Evolutionary conservation across 305 asterid species (phyloP).

Genomic region (Solanum hybrid): DNA sequence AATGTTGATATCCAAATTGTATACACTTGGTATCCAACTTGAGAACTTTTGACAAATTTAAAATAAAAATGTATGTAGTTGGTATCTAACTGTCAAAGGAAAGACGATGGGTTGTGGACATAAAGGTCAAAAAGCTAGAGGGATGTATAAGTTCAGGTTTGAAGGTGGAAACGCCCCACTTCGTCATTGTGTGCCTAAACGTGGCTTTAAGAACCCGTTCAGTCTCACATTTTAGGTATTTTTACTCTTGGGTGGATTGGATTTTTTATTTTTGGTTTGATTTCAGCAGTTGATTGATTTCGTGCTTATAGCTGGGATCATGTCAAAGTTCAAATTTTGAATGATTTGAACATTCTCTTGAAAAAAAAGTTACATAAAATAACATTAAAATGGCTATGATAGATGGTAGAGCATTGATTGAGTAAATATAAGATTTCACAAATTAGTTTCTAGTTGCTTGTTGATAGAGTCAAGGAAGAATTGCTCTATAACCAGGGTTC

Average conservation of each 20-base stretch:
- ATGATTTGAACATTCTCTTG: not conserved
- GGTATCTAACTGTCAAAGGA: slow-evolving; percentile 43
- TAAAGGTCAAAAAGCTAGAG: slow-evolving; percentile 85
- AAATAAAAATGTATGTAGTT: no score
- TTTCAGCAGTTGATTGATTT: not conserved
- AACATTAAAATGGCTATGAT: not conserved
- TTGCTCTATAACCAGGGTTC: not conserved
- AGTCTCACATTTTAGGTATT: not conserved
- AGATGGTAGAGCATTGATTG: not conserved
- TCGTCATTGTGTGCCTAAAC: slow-evolving; percentile 41
- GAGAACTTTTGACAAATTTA: no score
- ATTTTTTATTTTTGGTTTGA: not conserved
- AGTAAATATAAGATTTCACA: no score
- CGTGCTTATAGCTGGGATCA: not conserved
- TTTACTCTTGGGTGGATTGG: not conserved
- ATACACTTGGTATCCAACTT: no score
- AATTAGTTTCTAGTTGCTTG: not conserved
- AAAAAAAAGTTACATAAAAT: not conserved
- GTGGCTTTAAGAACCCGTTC: slow-evolving; percentile 78
- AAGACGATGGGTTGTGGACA: slow-evolving; percentile 93
- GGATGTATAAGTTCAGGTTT: slow-evolving; percentile 75
- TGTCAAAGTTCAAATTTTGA: not conserved
- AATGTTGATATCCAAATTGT: no score
- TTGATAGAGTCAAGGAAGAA: not conserved
- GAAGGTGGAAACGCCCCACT: slow-evolving; percentile 39